Evolutionary conservation across 805 yeast genomes (phyloP).

Genomic region (Yarrowia sp.): DNA sequence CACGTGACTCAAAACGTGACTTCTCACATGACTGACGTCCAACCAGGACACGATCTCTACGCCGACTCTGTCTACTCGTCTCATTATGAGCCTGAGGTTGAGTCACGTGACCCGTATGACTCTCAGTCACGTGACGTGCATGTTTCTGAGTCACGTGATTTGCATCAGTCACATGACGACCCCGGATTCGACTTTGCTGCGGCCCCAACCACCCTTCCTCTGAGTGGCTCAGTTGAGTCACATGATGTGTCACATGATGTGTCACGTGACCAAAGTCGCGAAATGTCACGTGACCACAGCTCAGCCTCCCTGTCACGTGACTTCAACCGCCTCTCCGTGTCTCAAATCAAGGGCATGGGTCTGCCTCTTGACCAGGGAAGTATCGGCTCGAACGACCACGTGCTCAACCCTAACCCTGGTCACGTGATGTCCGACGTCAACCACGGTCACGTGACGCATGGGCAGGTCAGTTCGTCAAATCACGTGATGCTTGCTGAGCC

Average conservation of each 20-base stretch:
- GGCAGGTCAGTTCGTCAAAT: not conserved
- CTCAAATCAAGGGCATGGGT: constrained; percentile 8
- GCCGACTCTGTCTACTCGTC: not conserved
- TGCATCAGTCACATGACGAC: not conserved
- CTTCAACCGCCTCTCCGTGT: not conserved
- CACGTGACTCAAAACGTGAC: not conserved
- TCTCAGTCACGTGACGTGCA: no score
- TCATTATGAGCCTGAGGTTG: not conserved
- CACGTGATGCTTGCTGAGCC: constrained; percentile 10
- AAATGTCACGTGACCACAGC: not conserved
- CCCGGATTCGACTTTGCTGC: not conserved
- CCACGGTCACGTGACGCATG: constrained; percentile 8
- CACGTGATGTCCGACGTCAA: not conserved
- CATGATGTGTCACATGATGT: not conserved
- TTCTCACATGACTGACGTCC: not conserved
- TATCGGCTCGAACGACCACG: not conserved
- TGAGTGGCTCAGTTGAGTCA: no score
- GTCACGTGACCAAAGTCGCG: not conserved
- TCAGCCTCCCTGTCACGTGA: not conserved
- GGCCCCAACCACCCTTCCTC: no score
- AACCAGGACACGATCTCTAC: not conserved
- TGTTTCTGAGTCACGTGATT: not conserved
- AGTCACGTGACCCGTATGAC: not conserved
- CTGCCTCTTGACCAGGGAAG: not conserved
- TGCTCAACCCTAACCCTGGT: not conserved